Conservation (phyloP, 1,139 yeast genomes). For the Nakaseomyces delphensis region DNA sequence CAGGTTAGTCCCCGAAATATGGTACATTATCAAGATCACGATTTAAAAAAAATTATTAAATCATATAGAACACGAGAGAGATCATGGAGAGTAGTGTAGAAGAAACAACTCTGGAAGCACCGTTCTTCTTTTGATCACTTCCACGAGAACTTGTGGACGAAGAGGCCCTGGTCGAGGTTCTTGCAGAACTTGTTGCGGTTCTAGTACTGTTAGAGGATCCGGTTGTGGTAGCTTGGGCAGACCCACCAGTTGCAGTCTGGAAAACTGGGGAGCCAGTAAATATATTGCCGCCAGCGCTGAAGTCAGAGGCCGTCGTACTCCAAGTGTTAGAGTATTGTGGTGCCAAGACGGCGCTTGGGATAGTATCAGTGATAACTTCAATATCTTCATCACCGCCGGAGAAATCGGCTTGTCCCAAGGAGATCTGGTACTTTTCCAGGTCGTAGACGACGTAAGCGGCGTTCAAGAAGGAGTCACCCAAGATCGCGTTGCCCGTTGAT, state of each 20-base stretch:
- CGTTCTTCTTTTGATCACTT: conserved; percentile 5
- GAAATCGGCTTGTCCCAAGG: conserved; percentile 51
- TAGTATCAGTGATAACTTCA: conserved; percentile 35
- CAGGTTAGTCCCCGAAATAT: not conserved
- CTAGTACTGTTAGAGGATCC: not conserved
- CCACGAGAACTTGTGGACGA: not conserved
- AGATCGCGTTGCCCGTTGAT: conserved; percentile 31
- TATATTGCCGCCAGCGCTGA: conserved; percentile 19
- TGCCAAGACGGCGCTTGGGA: conserved; percentile 42
- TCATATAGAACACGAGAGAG: not conserved
- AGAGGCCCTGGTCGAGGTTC: not conserved
- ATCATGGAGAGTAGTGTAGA: not conserved
- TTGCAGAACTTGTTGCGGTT: not conserved
- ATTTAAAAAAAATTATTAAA: too few species aligned
- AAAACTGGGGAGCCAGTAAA: conserved; percentile 19
- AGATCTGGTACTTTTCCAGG: conserved; percentile 52
- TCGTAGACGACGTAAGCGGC: conserved; percentile 70
- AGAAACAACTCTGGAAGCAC: not conserved
- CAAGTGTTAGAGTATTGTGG: conserved; percentile 35
- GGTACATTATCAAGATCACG: not conserved
- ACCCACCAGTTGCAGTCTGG: not conserved
- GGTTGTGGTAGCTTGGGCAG: not conserved
- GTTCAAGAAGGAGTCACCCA: conserved; percentile 69
- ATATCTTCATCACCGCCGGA: conserved; percentile 36
- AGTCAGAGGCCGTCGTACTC: conserved; percentile 18